Evolutionary conservation across 148 eudicot species (phyloP).

Genomic region (Rheum nobile): DNA sequence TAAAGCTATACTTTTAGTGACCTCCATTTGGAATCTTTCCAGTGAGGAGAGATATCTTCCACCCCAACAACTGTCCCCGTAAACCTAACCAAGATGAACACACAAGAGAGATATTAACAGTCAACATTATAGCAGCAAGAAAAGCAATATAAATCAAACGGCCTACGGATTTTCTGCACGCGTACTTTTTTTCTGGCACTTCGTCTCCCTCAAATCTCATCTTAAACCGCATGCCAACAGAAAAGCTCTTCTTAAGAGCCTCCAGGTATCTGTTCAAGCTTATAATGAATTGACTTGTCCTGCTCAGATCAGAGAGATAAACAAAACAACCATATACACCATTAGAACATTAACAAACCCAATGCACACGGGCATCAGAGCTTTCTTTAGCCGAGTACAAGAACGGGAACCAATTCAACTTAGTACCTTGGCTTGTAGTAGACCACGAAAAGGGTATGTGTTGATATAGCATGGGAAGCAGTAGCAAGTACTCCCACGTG

Average conservation of each 20-base stretch:
- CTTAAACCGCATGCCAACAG: constrained; percentile 80
- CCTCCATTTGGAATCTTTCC: constrained; percentile 85
- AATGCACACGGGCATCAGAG: background rate
- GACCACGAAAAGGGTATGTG: constrained; percentile 65
- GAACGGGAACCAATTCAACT: background rate
- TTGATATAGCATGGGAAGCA: constrained; percentile 76
- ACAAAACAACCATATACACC: background rate
- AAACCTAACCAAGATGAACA: constrained; percentile 38
- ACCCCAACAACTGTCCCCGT: constrained; percentile 82
- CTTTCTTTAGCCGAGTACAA: background rate
- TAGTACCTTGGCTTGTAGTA: constrained; percentile 82
- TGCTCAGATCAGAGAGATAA: constrained; percentile 8
- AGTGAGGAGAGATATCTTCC: constrained; percentile 59
- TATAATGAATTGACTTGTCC: constrained; percentile 94
- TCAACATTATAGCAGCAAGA: background rate
- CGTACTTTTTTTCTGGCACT: constrained; percentile 74
- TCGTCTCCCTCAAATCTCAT: constrained; percentile 98
- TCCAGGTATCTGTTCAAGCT: constrained; percentile 80
- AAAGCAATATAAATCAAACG: background rate
- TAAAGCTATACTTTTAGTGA: constrained; percentile 54
- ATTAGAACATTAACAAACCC: background rate
- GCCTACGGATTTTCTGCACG: background rate
- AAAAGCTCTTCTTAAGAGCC: constrained; percentile 41
- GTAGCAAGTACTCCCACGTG: constrained; percentile 97
- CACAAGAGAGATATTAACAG: background rate